Evolutionary conservation across 2,329 filamentous ascomycete species (phyloP).

Genomic region (Cercospora sp.): DNA sequence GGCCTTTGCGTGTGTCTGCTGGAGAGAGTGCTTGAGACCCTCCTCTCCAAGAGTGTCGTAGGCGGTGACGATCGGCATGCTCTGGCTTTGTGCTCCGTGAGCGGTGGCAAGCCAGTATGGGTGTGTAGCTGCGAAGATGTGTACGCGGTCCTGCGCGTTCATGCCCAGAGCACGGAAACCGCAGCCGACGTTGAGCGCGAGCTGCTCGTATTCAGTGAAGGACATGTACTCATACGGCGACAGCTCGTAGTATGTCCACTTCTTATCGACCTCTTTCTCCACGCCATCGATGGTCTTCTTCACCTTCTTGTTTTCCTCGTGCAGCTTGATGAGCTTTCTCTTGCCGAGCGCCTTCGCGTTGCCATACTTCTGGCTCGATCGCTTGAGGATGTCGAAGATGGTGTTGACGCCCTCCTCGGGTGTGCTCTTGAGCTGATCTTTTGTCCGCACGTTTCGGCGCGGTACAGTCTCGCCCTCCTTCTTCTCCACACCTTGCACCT

Average conservation of each 20-base stretch:
- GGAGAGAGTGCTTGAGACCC: constrained; percentile 81
- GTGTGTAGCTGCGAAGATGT: constrained; percentile 82
- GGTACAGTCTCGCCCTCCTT: constrained; percentile 82
- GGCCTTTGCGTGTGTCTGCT: constrained; percentile 75
- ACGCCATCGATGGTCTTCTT: constrained; percentile 85
- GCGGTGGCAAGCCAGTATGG: constrained; percentile 82
- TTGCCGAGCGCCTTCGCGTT: constrained; percentile 60
- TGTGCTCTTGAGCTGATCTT: constrained; percentile 66
- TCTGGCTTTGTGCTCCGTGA: constrained; percentile 70
- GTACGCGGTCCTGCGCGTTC: constrained; percentile 65
- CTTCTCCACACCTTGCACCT: constrained; percentile 66
- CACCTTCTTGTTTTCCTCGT: constrained; percentile 84
- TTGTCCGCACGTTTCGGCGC: constrained; percentile 69
- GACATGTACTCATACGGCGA: constrained; percentile 73
- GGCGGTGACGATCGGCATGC: constrained; percentile 87
- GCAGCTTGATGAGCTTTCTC: constrained; percentile 72
- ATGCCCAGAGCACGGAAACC: constrained; percentile 76
- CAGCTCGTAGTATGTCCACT: constrained; percentile 89
- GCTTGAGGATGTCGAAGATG: constrained; percentile 74
- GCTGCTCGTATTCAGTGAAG: constrained; percentile 75
- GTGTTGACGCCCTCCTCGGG: constrained; percentile 72
- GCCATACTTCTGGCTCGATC: constrained; percentile 61
- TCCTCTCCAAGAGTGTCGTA: constrained; percentile 89
- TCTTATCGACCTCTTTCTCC: constrained; percentile 78
- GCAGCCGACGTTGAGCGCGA: constrained; percentile 67